Percentiles rank a stretch among this genome's conserved stretches.
These are phyloP conservation scores for Chloranthus sessilifolius DNA, from an alignment of 164 flowering plant genomes.

Conservation along the genomic window DNA sequence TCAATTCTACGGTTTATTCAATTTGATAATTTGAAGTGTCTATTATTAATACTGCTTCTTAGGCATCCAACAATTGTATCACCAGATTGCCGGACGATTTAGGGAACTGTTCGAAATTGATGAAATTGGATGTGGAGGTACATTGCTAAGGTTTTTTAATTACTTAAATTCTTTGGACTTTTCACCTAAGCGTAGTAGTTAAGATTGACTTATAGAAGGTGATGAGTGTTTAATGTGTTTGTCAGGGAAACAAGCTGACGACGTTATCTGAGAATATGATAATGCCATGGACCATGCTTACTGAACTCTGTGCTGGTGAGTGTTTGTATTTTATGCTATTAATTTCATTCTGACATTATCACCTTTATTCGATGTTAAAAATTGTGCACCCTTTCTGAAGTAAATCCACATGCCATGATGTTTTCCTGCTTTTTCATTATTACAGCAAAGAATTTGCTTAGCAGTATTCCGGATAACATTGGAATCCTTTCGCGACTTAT, in stretches of 20 bases:
- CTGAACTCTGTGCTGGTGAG: slow-evolving; percentile 87
- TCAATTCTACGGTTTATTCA: too few relatives aligned
- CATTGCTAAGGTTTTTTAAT: not conserved
- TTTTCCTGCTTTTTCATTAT: slow-evolving; percentile 5
- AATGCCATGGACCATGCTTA: slow-evolving; percentile 71
- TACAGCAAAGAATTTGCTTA: slow-evolving; percentile 79
- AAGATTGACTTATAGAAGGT: not conserved
- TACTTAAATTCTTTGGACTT: not conserved
- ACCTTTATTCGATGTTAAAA: not conserved
- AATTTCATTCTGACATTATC: not conserved
- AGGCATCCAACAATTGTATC: slow-evolving; percentile 83
- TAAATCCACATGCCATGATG: not conserved
- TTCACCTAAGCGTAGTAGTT: not conserved
- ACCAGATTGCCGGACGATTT: slow-evolving; percentile 74
- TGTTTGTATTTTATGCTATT: not conserved
- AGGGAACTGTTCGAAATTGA: slow-evolving; percentile 61
- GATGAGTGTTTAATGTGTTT: slow-evolving; percentile 13
- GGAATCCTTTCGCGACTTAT: slow-evolving; percentile 79
- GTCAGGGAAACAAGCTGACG: slow-evolving; percentile 81
- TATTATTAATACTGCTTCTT: slow-evolving; percentile 21
- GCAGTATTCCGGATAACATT: slow-evolving; percentile 66
- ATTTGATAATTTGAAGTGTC: slow-evolving; percentile 6
- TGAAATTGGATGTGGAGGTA: slow-evolving; percentile 91
- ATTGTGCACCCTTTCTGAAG: too few relatives aligned
- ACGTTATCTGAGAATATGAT: slow-evolving; percentile 43